These are phyloP conservation scores for Podospora fimiseda DNA, from an alignment of 495 filamentous ascomycete genomes.

Conservation along the genomic window DNA sequence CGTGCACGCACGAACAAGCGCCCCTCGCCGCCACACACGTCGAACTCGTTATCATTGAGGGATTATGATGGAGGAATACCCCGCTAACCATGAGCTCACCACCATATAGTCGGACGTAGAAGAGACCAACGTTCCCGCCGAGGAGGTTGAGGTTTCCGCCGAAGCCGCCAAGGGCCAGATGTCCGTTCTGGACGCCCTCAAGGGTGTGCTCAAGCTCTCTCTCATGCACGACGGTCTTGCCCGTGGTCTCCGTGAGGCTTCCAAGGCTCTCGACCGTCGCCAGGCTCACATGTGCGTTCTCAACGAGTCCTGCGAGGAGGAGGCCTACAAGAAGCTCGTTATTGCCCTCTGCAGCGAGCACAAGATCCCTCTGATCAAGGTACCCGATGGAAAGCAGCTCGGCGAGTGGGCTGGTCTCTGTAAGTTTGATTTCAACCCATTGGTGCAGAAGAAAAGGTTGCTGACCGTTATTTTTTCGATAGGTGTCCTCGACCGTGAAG, in stretches of 20 bases:
- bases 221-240: slow-evolving; percentile 99
- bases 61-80: neutral
- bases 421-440: slow-evolving; percentile 47
- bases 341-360: slow-evolving; percentile 96
- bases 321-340: slow-evolving; percentile 99
- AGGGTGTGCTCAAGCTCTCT: slow-evolving; percentile 93
- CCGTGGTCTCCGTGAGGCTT: slow-evolving; percentile 93
- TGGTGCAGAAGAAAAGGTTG: neutral
- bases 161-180: slow-evolving; percentile 86
- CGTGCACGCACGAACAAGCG: neutral
- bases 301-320: slow-evolving; percentile 98
- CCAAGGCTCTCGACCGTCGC: slow-evolving; percentile 93
- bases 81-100: slow-evolving; percentile 18
- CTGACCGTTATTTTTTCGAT: slow-evolving; percentile 9
- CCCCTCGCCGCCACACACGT: neutral
- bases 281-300: slow-evolving; percentile 99
- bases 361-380: slow-evolving; percentile 99
- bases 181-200: slow-evolving; percentile 95
- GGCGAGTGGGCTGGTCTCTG: slow-evolving; percentile 99
- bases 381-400: slow-evolving; percentile 97
- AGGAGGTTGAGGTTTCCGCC: slow-evolving; percentile 88
- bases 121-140: slow-evolving; percentile 74
- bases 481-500: slow-evolving; percentile 98
- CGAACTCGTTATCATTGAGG: neutral
- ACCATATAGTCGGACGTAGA: slow-evolving; percentile 54